phyloP scores from a whole-genome alignment of 2,329 filamentous ascomycete species.

The Phaeosphaeria sp. region DNA sequence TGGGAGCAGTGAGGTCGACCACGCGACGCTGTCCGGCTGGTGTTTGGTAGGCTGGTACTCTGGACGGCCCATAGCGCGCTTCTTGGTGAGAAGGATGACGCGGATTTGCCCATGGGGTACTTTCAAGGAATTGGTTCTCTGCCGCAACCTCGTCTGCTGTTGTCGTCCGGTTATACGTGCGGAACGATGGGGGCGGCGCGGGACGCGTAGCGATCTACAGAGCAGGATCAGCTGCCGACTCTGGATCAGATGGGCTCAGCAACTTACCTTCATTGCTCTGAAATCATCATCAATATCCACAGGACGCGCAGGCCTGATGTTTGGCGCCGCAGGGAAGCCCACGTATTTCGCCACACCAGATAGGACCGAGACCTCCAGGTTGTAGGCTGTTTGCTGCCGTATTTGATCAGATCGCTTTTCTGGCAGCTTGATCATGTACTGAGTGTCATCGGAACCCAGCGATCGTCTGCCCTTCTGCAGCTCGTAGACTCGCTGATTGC shows the following conservation, averaged over 20 bases:
- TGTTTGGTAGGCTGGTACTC: constrained; percentile 44
- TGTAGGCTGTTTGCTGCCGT: constrained; percentile 87
- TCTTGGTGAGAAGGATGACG: constrained; percentile 59
- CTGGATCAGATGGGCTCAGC: constrained; percentile 16
- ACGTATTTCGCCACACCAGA: constrained; percentile 93
- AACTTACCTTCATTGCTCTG: constrained; percentile 83
- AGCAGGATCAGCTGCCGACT: constrained; percentile 29
- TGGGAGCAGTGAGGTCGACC: constrained; percentile 43
- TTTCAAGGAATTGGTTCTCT: constrained; percentile 85
- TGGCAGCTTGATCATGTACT: constrained; percentile 83
- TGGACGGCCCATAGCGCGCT: constrained; percentile 37
- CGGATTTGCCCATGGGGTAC: constrained; percentile 91
- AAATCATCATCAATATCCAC: constrained; percentile 86
- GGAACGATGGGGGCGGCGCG: constrained; percentile 39
- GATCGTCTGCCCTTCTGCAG: constrained; percentile 88
- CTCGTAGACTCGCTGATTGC: constrained; percentile 90
- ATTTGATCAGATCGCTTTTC: constrained; percentile 78
- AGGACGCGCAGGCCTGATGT: constrained; percentile 74
- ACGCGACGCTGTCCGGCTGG: constrained; percentile 45
- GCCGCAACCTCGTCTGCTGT: constrained; percentile 64
- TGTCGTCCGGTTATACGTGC: constrained; percentile 43
- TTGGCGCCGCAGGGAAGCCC: constrained; percentile 93
- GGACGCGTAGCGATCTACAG: constrained; percentile 43
- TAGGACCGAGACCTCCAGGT: constrained; percentile 90
- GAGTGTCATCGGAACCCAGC: constrained; percentile 76